These are phyloP conservation scores for button mushroom (Agaricus bisporus) DNA, from an alignment of 768 basidiomycete genomes.

Conservation along the genomic window DNA sequence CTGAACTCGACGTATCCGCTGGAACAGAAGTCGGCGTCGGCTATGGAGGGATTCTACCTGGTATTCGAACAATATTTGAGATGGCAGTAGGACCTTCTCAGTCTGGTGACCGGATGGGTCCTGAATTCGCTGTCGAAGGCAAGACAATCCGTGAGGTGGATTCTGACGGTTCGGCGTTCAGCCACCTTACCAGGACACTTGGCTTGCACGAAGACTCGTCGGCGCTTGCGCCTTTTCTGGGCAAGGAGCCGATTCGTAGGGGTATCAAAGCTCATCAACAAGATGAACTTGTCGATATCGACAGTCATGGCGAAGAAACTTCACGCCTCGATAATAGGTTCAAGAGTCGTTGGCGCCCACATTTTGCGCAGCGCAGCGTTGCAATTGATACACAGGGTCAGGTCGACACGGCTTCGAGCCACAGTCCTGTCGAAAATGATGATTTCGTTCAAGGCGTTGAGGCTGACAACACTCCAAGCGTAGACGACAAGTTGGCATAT, in stretches of 20 bases:
- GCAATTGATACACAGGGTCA: background rate
- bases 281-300: conserved; percentile 32
- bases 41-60: conserved; percentile 36
- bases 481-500: background rate
- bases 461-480: background rate
- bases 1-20: conserved; percentile 29
- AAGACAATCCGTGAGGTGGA: conserved; percentile 4
- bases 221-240: conserved; percentile 42
- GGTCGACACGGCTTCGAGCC: background rate
- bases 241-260: conserved; percentile 34
- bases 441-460: background rate
- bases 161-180: conserved; percentile 8
- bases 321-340: background rate
- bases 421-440: background rate
- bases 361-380: conserved; percentile 27
- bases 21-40: conserved; percentile 41
- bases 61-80: conserved; percentile 42
- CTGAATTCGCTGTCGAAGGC: conserved; percentile 2
- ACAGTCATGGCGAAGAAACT: conserved; percentile 4
- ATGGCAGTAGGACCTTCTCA: conserved; percentile 34
- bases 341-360: conserved; percentile 27
- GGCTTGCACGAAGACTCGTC: conserved; percentile 46
- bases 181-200: conserved; percentile 33
- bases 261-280: conserved; percentile 37
- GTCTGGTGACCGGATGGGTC: background rate